Evolutionary conservation across 2,329 filamentous ascomycete genomes (phyloP), one percentile per base, ranked within the genome.

Genomic region (Thermothelomyces thermophilus): DNA sequence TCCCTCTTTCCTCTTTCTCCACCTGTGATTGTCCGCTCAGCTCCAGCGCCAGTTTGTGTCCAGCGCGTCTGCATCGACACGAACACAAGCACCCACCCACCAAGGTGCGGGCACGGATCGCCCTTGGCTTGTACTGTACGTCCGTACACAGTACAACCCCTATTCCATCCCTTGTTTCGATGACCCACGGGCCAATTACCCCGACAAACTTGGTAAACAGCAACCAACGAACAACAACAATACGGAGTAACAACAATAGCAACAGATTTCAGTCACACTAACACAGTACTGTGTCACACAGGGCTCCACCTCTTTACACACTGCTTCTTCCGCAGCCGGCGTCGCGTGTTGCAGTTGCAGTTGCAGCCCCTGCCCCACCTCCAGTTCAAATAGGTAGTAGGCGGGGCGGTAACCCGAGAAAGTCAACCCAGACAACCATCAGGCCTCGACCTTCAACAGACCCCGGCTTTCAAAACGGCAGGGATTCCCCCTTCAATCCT

Each of bases 401-500:
- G 39, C 37, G 39, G 48, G 44, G 49, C 44, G 34, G 37, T 41
- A 42, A 50, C 44, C 49, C 35, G 36, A 36, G 48, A n/a, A n/a
- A 22, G 19, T 41, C 30, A 35, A 43, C 34, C 41, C 34, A 17
- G 24, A 26, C 28, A 34, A 26, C 35, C 20, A 22, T 16, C 42
- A 35, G 44, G 30, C 42, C 48, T 47, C 30, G 48, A 55, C 41
- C 50, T n/a, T 46, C 48, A 19, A 36, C 30, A 47, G 35, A 47
- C 58, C 57, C 57, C 46, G 51, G 54, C 51, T 50, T n/a, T 46
- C 33, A 41, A 60, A 58, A 56, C 50, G 50, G 39, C 54, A 45
- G 48, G 42, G 24, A 9, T 26, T 37, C 52, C 51, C 31, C 51
- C 31, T 50, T 50, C 35, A 31, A 41, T 52, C 50, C 46, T 41